Evolutionary conservation across 139 green algal genomes (phyloP).

Genomic region (Chlamydomonas schloesseri): DNA sequence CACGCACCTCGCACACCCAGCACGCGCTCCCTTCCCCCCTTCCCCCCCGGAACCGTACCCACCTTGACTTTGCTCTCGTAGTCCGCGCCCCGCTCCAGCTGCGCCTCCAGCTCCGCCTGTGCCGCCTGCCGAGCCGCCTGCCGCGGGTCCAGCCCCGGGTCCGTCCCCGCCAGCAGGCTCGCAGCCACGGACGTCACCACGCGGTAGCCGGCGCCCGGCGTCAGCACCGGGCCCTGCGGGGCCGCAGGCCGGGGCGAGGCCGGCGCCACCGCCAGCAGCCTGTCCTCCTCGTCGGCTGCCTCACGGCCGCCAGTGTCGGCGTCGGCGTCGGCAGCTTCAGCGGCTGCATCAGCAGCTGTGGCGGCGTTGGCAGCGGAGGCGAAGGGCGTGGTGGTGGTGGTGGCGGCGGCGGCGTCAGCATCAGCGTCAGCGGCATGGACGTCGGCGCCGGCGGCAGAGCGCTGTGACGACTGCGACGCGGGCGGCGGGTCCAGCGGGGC

Average conservation of each 20-base stretch:
- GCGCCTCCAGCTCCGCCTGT: conserved; percentile 13
- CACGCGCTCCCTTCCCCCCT: no score
- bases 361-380: no score
- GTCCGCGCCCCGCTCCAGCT: conserved; percentile 19
- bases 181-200: conserved; percentile 37
- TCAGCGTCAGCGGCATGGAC: no score
- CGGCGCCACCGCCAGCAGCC: neutral
- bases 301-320: neutral
- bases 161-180: neutral
- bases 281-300: neutral
- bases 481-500: no score
- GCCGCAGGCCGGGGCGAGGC: no score
- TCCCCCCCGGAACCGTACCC: no score
- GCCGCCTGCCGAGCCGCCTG: conserved; percentile 12
- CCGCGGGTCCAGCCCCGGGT: neutral
- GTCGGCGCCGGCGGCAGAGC: no score
- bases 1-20: no score
- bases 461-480: no score
- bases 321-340: no score
- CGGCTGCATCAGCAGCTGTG: no score
- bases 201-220: conserved; percentile 29
- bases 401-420: neutral
- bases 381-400: no score
- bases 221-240: conserved; percentile 40
- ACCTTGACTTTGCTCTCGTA: conserved; percentile 31